Evolutionary conservation across 345 rosid genomes (phyloP), one percentile per base, ranked within the genome.

Genomic region (Combretum micranthum): DNA sequence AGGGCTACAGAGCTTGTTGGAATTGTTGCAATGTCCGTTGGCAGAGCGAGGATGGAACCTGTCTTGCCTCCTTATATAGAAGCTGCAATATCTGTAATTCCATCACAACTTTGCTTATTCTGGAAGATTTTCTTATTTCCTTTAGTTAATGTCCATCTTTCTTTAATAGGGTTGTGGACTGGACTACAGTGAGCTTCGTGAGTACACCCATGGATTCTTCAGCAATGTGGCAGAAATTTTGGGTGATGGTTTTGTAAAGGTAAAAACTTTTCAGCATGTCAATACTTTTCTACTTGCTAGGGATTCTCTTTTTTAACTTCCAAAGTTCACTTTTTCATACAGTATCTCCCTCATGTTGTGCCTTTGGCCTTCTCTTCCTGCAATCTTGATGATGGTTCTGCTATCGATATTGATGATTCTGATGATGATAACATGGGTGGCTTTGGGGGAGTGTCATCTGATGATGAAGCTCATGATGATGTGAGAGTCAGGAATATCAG

Each of bases 1-100:
- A 85, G 99, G 74, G 83, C 99, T 32, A 94, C 99, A 21, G 99
- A 94, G 79, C 96, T 94, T 75, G 97, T 94, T 55, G 97, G 99
- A 68, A 90, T 94, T 68, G 93, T 90, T 46, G 95, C 97, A n/a
- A 90, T 90, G 99, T 80, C 95, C 70, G 88, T 83, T 73, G 96
- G 97, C 54, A 90, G 83, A 73, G 25, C 53, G 47, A 78, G 93
- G 67, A 90, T 87, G 88, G 96, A 90, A 65, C 75, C 95, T 47
- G 78, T 90, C 70, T 64, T 94, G 68, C 77, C 87, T 47, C 83
- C 97, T 55, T 94, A 82, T 69, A 77, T 94, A 73, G 97, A 94
- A 78, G 97, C 97, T 20, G 96, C 97, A 47, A 87, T 94, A 57
- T 80, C 87, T 57, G 99, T 94, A 87, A 80, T 67, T 69, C 44